Conservation (phyloP, 192 early-diverging fungal species). For the Coemansia sp. region DNA sequence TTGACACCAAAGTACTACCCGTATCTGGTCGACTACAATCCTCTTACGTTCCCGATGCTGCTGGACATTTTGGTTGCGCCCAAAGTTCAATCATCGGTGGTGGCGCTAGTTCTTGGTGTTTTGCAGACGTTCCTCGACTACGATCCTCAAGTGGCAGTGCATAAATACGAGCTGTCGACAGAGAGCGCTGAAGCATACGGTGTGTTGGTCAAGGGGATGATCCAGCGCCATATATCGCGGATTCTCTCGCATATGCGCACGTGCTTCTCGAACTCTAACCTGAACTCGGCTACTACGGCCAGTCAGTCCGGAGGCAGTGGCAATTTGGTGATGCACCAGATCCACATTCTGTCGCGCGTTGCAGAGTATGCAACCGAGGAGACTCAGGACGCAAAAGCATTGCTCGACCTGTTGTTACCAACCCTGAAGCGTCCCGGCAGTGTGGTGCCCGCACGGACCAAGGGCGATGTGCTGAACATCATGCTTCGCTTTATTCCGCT, state of each 20-base stretch:
- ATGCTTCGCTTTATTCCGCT: slow-evolving; percentile 76
- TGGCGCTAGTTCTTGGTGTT: slow-evolving; percentile 70
- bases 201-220: slow-evolving; percentile 8
- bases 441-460: slow-evolving; percentile 74
- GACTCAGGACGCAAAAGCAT: slow-evolving; percentile 60
- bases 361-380: slow-evolving; percentile 71
- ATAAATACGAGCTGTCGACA: slow-evolving; percentile 40
- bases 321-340: slow-evolving; percentile 60
- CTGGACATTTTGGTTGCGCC: slow-evolving; percentile 75
- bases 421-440: slow-evolving; percentile 69
- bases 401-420: slow-evolving; percentile 83
- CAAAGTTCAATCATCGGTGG: slow-evolving; percentile 73
- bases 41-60: slow-evolving; percentile 65
- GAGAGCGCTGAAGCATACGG: slow-evolving; percentile 24
- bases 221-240: slow-evolving; percentile 38
- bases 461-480: slow-evolving; percentile 80
- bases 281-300: not conserved
- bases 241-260: slow-evolving; percentile 46
- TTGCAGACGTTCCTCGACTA: slow-evolving; percentile 66
- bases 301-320: not conserved
- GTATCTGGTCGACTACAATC: slow-evolving; percentile 68
- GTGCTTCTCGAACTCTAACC: slow-evolving; percentile 27
- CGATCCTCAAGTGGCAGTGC: slow-evolving; percentile 36
- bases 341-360: slow-evolving; percentile 76
- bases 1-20: slow-evolving; percentile 60